These are phyloP conservation scores for Sugiyamaella americana DNA, from an alignment of 805 yeast species.

Conservation along the genomic window DNA sequence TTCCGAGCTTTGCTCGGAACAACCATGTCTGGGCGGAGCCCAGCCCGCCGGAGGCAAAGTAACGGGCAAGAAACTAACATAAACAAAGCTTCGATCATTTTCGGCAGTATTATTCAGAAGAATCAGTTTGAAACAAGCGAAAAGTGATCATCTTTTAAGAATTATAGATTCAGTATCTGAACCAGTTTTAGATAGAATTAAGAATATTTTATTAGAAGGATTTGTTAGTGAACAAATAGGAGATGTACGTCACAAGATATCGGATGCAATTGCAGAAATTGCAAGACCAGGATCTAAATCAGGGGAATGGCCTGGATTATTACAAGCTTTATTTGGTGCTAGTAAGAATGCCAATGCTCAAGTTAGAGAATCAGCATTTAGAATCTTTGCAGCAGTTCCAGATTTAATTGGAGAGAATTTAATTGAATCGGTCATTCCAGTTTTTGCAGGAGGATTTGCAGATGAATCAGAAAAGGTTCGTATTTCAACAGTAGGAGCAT, in stretches of 20 bases:
- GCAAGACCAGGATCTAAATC: slow-evolving; percentile 45
- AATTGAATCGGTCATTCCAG: slow-evolving; percentile 48
- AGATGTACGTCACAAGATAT: slow-evolving; percentile 79
- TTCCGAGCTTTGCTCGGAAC: background rate
- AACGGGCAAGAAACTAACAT: background rate
- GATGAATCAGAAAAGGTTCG: slow-evolving; percentile 79
- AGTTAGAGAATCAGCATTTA: slow-evolving; percentile 83
- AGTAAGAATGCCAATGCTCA: slow-evolving; percentile 50
- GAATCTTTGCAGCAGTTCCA: slow-evolving; percentile 83
- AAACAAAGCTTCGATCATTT: slow-evolving; percentile 42
- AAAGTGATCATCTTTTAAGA: slow-evolving; percentile 53
- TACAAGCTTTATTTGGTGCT: slow-evolving; percentile 70
- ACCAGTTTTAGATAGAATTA: slow-evolving; percentile 54
- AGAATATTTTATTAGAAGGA: slow-evolving; percentile 64
- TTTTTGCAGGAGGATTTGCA: slow-evolving; percentile 74
- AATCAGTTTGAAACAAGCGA: slow-evolving; percentile 74
- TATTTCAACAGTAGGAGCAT: slow-evolving; percentile 87
- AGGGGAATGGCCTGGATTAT: slow-evolving; percentile 66
- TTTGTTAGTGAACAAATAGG: slow-evolving; percentile 60
- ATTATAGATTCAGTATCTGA: slow-evolving; percentile 65
- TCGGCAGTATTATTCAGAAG: slow-evolving; percentile 88
- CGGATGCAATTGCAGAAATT: slow-evolving; percentile 91
- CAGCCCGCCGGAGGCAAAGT: background rate
- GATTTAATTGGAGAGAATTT: slow-evolving; percentile 59
- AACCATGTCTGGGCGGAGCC: background rate